These are phyloP conservation scores for Coemansia sp. DNA, from an alignment of 192 early-diverging fungal species.

Conservation along the genomic window DNA sequence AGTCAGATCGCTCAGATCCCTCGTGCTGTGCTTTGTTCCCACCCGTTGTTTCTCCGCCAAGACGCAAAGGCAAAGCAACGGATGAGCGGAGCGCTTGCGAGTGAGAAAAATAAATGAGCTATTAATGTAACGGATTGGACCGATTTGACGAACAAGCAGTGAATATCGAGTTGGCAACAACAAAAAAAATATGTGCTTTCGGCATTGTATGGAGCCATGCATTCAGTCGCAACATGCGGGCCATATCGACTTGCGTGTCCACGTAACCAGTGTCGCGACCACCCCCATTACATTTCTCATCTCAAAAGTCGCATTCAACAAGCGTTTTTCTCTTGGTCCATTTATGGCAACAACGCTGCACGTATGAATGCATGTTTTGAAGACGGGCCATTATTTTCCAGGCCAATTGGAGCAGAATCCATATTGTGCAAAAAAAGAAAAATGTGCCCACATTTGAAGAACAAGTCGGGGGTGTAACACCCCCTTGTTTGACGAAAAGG, in stretches of 20 bases:
- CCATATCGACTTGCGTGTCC: background rate
- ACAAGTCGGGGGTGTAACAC: background rate
- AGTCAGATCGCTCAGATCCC: too few relatives aligned
- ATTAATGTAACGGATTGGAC: background rate
- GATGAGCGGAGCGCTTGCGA: background rate
- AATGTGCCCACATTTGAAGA: background rate
- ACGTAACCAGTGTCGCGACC: background rate
- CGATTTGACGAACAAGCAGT: background rate
- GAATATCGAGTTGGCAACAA: background rate
- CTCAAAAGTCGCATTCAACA: constrained; percentile 1
- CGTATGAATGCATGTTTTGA: constrained; percentile 17
- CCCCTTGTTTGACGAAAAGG: constrained; percentile 8
- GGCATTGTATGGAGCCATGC: too few relatives aligned
- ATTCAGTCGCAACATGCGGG: background rate
- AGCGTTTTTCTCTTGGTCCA: constrained; percentile 2
- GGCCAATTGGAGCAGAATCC: constrained; percentile 14
- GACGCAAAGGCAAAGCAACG: background rate
- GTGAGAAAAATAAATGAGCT: constrained; percentile 2
- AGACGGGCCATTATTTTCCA: constrained; percentile 14
- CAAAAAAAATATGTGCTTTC: background rate
- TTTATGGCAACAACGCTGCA: constrained; percentile 13
- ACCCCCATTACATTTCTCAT: background rate
- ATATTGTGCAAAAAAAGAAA: too few relatives aligned
- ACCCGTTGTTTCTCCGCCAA: background rate
- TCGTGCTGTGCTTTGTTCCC: background rate